Evolutionary conservation across 164 flowering plant genomes (phyloP), one percentile per base, ranked within the genome.

Genomic region (Pachysandra terminalis): DNA sequence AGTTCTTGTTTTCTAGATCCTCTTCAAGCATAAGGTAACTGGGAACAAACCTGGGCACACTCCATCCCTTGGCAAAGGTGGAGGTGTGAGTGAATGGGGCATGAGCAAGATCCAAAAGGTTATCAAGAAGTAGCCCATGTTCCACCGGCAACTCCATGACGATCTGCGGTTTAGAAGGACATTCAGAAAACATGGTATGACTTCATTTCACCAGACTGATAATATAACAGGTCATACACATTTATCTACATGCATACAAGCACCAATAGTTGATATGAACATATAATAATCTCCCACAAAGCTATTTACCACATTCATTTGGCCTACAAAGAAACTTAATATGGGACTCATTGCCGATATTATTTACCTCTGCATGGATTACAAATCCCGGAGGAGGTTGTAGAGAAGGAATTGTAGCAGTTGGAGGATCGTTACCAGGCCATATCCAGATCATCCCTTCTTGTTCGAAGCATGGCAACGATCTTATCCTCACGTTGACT

Each of bases 1-100:
- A 19, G 9, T 28, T 0, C 19, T 6, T 59, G 41, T 51, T 52
- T 5, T 48, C 0, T 23, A 16, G 37, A 26, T 67, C 40, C 19
- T 45, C 21, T 32, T 32, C 0, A 58, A 58, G 23, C 28, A 1
- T 53, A 23, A 54, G 22, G 35, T 53, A 41, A n/a, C 48, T 1
- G 15, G 64, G 53, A 71, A 74, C 85, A 35, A 67, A 93, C 98
- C 93, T 91, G 5, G 98, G 98, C 24, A 94, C 95, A 59, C 82
- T 84, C 98, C 98, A 94, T 74, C 97, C 98, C 81, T 94, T 94
- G 32, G 98, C 97, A 68, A 94, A 94, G 16, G 98, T 94, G 17
- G 97, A 88, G n/a, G 98, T 91, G 71, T 94, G 98, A 61, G 97
- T 91, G 75, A 94, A 94, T 40, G 98, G 98, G 16, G 97, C 98